Conservation (phyloP, 495 filamentous ascomycete genomes). For the Hypoxylon fuscum region DNA sequence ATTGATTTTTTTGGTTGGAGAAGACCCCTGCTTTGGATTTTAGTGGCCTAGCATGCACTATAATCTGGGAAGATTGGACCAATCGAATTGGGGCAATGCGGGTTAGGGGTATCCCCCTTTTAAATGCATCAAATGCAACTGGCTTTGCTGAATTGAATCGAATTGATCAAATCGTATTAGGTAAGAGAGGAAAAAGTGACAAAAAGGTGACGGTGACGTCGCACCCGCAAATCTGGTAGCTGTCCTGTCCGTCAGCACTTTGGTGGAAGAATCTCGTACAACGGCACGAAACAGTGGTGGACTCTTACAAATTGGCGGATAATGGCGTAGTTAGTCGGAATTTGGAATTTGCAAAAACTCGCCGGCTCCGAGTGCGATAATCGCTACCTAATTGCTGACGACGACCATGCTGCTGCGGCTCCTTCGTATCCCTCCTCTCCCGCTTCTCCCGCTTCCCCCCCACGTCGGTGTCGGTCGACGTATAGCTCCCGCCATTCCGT, state of each 20-base stretch:
- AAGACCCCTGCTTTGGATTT: constrained; percentile 5
- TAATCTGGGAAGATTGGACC: constrained; percentile 4
- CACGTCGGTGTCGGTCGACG: neutral
- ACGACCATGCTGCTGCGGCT: constrained; percentile 9
- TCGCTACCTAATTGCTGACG: neutral
- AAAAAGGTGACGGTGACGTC: constrained; percentile 19
- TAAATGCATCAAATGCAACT: neutral
- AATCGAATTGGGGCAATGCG: constrained; percentile 5
- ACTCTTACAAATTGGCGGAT: too few relatives aligned
- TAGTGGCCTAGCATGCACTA: neutral
- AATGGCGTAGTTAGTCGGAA: too few relatives aligned
- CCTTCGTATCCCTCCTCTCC: neutral
- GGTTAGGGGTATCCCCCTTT: constrained; percentile 9
- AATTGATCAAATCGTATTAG: neutral
- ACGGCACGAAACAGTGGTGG: too few relatives aligned
- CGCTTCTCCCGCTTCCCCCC: neutral
- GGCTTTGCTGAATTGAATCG: too few relatives aligned
- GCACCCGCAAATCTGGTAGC: neutral
- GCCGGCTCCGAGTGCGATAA: too few relatives aligned
- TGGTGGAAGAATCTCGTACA: neutral
- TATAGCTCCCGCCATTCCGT: neutral
- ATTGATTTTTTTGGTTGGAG: neutral
- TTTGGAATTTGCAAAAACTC: too few relatives aligned
- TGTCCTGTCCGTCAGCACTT: neutral
- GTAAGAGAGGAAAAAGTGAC: constrained; percentile 1